Evolutionary conservation across 1,139 yeast species (phyloP), one percentile per base, ranked within the genome.

Genomic region (Trichomonascaceae sp.): DNA sequence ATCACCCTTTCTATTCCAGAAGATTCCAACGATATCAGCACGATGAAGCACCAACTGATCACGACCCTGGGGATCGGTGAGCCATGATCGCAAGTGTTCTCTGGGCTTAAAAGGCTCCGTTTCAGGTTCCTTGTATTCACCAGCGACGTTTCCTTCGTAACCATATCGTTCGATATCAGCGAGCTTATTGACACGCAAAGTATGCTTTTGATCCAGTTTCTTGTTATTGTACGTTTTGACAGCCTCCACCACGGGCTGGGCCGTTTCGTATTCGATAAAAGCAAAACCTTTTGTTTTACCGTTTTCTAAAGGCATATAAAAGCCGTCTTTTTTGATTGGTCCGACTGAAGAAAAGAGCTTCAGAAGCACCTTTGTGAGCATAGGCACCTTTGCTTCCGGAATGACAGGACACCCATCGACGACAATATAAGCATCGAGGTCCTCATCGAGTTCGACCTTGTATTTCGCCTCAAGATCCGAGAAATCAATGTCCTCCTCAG

Each of bases 321-420:
- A 79, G 43, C 82, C 83, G 61, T 81, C 81, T 46, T 84, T 87
- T 58, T 78, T 82, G 56, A 84, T 80, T 53, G 82, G 81, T 54
- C 90, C 90, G 45, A 87, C 93, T 58, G 82, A 78, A 56, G 82
- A 74, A 67, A 93, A 85, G 57, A 88, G 78, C 74, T 91, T 93
- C 65, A 80, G 82, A 66, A 95, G 79, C 53, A 95, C 98, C 69
- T 88, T 91, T 64, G 84, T 80, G 68, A 95, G 81, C 54, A 87
- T 84, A 49, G 90, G 87, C 47, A 84, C 88, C 73, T 95, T 95
- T 54, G 89, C 72, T 67, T 86, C 96, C 54, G 97, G 96, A 22
- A 96, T 96, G 60, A 89, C 77, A 61, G 99, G 99, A 6, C 96
- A 93, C 49, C 99, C 99, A 70, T 90, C 98, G 52, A 90, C 86